These are phyloP conservation scores for Pyrenopolyporus hunteri DNA, from an alignment of 495 filamentous ascomycete genomes.

Conservation along the genomic window DNA sequence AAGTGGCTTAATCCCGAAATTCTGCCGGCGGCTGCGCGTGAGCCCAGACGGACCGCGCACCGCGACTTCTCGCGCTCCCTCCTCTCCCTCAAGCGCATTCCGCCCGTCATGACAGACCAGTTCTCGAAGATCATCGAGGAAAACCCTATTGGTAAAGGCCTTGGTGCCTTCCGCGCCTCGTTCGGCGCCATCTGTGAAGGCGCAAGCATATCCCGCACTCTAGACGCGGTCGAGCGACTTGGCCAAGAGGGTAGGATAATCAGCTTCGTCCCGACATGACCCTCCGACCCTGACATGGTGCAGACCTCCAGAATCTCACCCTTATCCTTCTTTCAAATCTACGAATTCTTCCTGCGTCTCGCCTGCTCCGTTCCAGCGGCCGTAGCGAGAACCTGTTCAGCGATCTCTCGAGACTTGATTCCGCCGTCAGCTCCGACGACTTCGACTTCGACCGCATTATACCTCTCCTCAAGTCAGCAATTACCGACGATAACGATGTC, in stretches of 20 bases:
- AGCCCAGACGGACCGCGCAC: too few relatives aligned
- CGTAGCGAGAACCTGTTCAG: constrained; percentile 23
- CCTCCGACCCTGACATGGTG: background rate
- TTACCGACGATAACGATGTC: constrained; percentile 34
- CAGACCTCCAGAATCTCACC: constrained; percentile 37
- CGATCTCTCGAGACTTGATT: constrained; percentile 37
- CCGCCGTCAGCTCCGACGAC: constrained; percentile 40
- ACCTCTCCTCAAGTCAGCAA: constrained; percentile 41
- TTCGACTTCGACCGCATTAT: constrained; percentile 46
- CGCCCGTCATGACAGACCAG: too few relatives aligned
- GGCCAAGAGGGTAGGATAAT: background rate
- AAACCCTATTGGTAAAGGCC: background rate
- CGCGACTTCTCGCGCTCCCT: too few relatives aligned
- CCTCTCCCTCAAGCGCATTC: too few relatives aligned
- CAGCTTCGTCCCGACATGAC: constrained; percentile 14
- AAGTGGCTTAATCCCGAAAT: too few relatives aligned
- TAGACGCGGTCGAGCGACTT: background rate
- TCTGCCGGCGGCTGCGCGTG: too few relatives aligned
- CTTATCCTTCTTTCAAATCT: constrained; percentile 30
- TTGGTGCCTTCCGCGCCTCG: background rate
- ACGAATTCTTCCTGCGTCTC: constrained; percentile 38
- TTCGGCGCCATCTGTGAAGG: background rate
- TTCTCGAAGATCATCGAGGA: too few relatives aligned
- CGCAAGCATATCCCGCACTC: background rate
- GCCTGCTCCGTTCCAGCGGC: constrained; percentile 36